Evolutionary conservation across 805 yeast genomes (phyloP), one percentile per base, ranked within the genome.

Genomic region (Candida yuanshanica): DNA sequence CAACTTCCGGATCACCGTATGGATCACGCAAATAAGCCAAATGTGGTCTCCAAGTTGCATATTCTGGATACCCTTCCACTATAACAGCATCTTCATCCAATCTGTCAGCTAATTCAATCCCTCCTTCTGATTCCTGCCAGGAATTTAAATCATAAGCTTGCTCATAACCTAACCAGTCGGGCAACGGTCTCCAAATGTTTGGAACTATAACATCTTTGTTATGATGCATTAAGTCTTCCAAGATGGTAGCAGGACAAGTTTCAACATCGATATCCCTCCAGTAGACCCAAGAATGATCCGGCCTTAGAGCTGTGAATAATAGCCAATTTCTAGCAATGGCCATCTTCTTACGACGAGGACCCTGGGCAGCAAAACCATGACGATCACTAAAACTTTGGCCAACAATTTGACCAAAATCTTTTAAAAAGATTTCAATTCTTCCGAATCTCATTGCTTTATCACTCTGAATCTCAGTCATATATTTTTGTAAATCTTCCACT

Each of bases 191-290:
- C 95, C 95, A 87, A 38, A 87, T 90, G 56, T 87, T 91, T 14
- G 98, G 98, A 14, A 91, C 97, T 38, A 91, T 87, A 22, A 91
- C 93, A 60, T 91, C 98, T 58, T 76, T 78, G 59, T 83, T 79
- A 62, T 88, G 96, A 53, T 78, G 84, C 97, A 91, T 91, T 53
- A 90, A 68, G 63, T 90, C 97, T 63, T 90, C 96, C 47, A 90
- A 63, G 46, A 90, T 78, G 1, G 96, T 81, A 1, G 81, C 72
- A 5, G 96, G 95, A 23, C 83, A 79, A 0, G 90, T 81, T 60
- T 90, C 96, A n/a, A 91, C 95, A 63, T 91, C 98, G 11, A 93
- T 96, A 66, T 91, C 98, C 63, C 98, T 72, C 98, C 98, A 91
- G 62, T 90, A 89, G 7, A 91, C 96, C 84, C 90, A 89, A 7